Base-by-base conservation (phyloP, 768 basidiomycete species). In the Coprinopsis marcescibilis region DNA sequence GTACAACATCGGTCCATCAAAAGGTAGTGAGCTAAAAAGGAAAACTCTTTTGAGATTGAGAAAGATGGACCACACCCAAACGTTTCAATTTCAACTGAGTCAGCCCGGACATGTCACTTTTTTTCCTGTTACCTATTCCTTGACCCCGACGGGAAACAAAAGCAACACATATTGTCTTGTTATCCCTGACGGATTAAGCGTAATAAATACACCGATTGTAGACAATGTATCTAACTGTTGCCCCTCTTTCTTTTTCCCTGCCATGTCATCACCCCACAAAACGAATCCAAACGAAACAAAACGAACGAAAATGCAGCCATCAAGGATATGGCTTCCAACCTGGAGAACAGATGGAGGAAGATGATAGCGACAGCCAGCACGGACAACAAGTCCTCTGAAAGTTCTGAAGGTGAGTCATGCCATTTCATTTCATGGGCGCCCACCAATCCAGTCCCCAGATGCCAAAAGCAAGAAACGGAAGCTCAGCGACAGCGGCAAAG, bases 261-360 rank as follows among this genome's bases (percentile, higher is more conserved):
- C 53, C 45, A 48, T 15, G 20, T 34, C 13, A 23, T 24, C 23
- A 20, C 8, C 38, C 11, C 38, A 19, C 38, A 15, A 40, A 40
- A 40, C 15, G 38, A 40, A 40, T 6, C 20, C 35, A 36, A 36
- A 8, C 41, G 41, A 43, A 43, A 37, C 35, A 17, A 37, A 26
- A 43, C 13, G 13, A 53, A 60, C 45, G 25, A 19, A 46, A 70
- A 62, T 65, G 64, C 74, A 91, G 89, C 89, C 69, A 78, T 89
- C 83, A 87, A 89, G 82, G 89, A 91, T 71, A 88, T 91, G 85
- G 89, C 89, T 57, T 79, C 78, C 62, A 89, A 88, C 71, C 73
- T 91, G 70, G 87, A 89, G 67, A 79, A 79, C 58, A 81, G 81
- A 70, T 91, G 89, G 89, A 80, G 85, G 48, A 69, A 70, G 52